phyloP scores from a whole-genome alignment of 257 asterid genomes.

The Solanum corneliomulleri region DNA sequence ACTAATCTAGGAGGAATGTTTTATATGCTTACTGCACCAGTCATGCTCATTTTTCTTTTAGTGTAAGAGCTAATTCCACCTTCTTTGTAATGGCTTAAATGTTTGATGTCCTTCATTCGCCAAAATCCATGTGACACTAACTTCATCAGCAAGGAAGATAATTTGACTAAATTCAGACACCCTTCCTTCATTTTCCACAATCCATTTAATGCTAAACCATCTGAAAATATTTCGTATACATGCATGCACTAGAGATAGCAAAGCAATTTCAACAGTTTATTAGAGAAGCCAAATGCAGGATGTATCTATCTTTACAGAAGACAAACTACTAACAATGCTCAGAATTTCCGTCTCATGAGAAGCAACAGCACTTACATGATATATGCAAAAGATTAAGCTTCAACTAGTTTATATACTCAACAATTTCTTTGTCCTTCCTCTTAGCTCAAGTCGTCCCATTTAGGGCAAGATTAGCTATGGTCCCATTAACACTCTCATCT shows the following conservation, averaged over 20 bases:
- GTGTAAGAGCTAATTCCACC: neutral
- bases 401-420: slow-evolving; percentile 19
- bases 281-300: neutral
- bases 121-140: no score
- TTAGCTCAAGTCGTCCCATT: slow-evolving; percentile 45
- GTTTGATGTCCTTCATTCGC: neutral
- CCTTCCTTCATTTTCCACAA: neutral
- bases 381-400: neutral
- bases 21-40: neutral
- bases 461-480: slow-evolving; percentile 14
- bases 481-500: slow-evolving; percentile 14
- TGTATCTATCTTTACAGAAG: neutral
- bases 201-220: neutral
- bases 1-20: neutral
- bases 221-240: neutral
- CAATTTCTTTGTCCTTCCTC: slow-evolving; percentile 39
- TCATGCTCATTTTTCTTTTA: neutral
- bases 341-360: neutral
- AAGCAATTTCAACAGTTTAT: neutral
- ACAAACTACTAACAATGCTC: neutral
- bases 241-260: neutral
- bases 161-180: neutral
- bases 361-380: neutral
- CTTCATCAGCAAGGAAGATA: neutral
- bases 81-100: neutral